Evolutionary conservation across 306 rosid species (phyloP), one percentile per base, ranked within the genome.

Genomic region (Rosa chinensis): DNA sequence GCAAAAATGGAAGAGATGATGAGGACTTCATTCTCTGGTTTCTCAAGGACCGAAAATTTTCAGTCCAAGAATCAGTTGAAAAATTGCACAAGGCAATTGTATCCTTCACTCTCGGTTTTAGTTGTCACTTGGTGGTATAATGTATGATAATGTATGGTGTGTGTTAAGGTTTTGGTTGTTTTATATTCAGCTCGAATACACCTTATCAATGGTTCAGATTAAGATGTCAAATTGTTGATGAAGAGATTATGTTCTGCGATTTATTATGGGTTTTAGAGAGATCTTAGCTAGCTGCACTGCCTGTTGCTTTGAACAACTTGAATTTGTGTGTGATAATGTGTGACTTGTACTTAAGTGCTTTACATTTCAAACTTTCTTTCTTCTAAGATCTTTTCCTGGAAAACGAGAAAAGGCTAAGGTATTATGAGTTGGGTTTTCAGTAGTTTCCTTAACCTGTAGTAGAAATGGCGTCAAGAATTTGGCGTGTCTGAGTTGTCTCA

Each of bases 381-480:
- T 39, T 63, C 23, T 44, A 5, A 63, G 45, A 42, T 17, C 16
- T 20, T 45, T 61, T 32, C 72, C 47, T 50, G 7, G 18, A 70
- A 48, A 40, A 25, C 8, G 35, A 25, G 37, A 42, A 28, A 49
- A 21, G 21, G n/a, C 21, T 28, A 12, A 71, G 68, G 48, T 52
- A n/a, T 53, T 73, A 52, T 37, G 69, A 73, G 16, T 52, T 66
- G 32, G 23, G 42, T 55, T 67, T 78, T 73, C 48, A 61, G 47
- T 49, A 58, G 81, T 85, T 86, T 82, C 82, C 84, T 86, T 80
- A 85, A 75, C 84, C 70, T 43, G 76, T 70, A 70, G 77, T 75
- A 95, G 99, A 93, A 88, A 88, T 95, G 99, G 99, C 98, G 94
- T 87, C 92, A 72, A 84, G 97, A 91, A 77, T 93, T 93, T 78